Conservation (phyloP, 1,139 yeast species). For the Saccharomycopsis crataegensis region DNA sequence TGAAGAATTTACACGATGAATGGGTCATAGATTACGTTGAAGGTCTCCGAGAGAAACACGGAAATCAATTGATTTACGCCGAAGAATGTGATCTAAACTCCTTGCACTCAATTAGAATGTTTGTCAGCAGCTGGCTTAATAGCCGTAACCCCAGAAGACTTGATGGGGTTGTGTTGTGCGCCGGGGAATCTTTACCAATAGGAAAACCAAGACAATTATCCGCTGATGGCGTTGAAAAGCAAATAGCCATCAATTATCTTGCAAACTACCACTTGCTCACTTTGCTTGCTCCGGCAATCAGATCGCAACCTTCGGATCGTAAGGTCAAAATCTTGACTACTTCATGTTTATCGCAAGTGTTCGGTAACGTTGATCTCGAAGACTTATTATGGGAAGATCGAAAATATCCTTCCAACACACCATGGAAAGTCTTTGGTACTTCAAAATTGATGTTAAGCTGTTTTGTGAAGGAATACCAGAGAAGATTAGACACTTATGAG, state of each 20-base stretch:
- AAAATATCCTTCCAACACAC: constrained; percentile 51
- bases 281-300: constrained; percentile 68
- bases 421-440: constrained; percentile 76
- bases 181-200: constrained; percentile 73
- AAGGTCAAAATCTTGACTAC: constrained; percentile 78
- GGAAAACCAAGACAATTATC: constrained; percentile 55
- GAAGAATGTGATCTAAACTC: constrained; percentile 80
- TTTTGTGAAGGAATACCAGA: constrained; percentile 71
- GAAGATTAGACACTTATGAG: constrained; percentile 46
- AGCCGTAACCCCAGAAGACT: constrained; percentile 83
- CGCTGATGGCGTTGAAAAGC: constrained; percentile 77
- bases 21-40: constrained; percentile 80
- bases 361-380: constrained; percentile 55
- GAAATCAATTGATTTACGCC: constrained; percentile 72
- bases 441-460: constrained; percentile 71
- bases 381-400: constrained; percentile 64
- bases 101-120: constrained; percentile 70
- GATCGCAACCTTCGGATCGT: constrained; percentile 88
- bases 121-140: constrained; percentile 93
- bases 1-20: constrained; percentile 53
- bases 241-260: constrained; percentile 74
- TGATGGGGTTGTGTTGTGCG: constrained; percentile 84
- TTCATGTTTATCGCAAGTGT: constrained; percentile 67
- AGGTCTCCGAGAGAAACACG: constrained; percentile 62
- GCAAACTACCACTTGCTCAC: constrained; percentile 77